These are phyloP conservation scores for Arctostaphylos glauca DNA, from an alignment of 148 eudicot genomes.

Conservation along the genomic window DNA sequence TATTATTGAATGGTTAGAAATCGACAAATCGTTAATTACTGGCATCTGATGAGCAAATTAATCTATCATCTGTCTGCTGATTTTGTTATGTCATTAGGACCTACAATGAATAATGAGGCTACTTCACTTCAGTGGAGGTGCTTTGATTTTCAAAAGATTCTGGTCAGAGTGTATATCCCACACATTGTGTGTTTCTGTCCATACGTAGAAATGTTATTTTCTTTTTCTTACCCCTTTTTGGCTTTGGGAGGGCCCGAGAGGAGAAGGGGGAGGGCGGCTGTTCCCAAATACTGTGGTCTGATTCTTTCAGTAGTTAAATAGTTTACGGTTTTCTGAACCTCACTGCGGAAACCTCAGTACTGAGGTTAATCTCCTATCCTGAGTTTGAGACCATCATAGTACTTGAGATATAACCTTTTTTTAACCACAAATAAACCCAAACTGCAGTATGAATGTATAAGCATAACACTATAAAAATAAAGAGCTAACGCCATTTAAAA, in stretches of 20 bases:
- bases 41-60: neutral
- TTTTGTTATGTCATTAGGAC: neutral
- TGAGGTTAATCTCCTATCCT: neutral
- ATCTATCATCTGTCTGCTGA: neutral
- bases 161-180: neutral
- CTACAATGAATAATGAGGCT: neutral
- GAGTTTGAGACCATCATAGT: neutral
- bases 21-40: neutral
- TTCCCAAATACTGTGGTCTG: neutral
- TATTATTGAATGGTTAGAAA: neutral
- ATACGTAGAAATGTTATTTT: neutral
- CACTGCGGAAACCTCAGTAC: neutral
- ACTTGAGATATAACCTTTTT: neutral
- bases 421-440: neutral
- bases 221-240: neutral
- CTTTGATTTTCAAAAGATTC: neutral
- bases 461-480: neutral
- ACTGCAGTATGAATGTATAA: neutral
- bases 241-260: neutral
- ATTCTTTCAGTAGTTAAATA: neutral
- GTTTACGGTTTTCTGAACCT: neutral
- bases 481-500: conserved; percentile 21
- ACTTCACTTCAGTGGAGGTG: neutral
- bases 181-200: neutral
- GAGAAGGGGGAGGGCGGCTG: neutral